Conservation (phyloP, 2,329 filamentous ascomycete genomes). For the Trichoderma koningiopsis region DNA sequence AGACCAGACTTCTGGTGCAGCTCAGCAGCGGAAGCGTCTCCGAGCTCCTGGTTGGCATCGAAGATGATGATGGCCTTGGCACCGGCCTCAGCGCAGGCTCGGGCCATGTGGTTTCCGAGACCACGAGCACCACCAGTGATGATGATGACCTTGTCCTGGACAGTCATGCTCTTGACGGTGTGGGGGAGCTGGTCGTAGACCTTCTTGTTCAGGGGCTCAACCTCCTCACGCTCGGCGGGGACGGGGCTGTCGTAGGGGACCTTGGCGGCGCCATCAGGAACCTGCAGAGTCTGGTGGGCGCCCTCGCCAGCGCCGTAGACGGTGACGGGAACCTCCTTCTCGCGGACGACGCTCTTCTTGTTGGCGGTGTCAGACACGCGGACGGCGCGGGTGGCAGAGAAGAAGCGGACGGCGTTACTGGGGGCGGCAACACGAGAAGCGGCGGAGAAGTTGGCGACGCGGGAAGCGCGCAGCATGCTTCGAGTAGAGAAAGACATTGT, state of each 20-base stretch:
- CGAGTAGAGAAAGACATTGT: slow-evolving; percentile 43
- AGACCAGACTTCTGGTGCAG: slow-evolving; percentile 73
- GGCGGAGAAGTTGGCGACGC: slow-evolving; percentile 37
- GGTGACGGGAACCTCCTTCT: slow-evolving; percentile 60
- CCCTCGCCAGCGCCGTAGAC: slow-evolving; percentile 53
- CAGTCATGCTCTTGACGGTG: slow-evolving; percentile 69
- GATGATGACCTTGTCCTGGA: slow-evolving; percentile 71
- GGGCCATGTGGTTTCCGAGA: slow-evolving; percentile 77
- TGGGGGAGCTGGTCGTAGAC: slow-evolving; percentile 60
- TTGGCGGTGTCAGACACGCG: slow-evolving; percentile 44
- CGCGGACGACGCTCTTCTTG: slow-evolving; percentile 57
- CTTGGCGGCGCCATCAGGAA: slow-evolving; percentile 46
- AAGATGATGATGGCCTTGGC: slow-evolving; percentile 74
- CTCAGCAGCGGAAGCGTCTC: slow-evolving; percentile 68
- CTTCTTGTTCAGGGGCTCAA: slow-evolving; percentile 55
- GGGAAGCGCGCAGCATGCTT: slow-evolving; percentile 40
- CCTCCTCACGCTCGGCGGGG: slow-evolving; percentile 48
- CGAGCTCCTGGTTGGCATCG: slow-evolving; percentile 75
- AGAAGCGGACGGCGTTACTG: slow-evolving; percentile 36
- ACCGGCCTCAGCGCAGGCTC: slow-evolving; percentile 74
- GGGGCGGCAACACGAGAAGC: slow-evolving; percentile 33
- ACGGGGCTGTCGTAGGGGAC: slow-evolving; percentile 46
- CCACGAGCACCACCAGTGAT: slow-evolving; percentile 76
- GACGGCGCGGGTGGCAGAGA: slow-evolving; percentile 38
- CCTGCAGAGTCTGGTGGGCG: slow-evolving; percentile 59